phyloP scores from a whole-genome alignment of 306 rosid genomes.

The Morella rubra region DNA sequence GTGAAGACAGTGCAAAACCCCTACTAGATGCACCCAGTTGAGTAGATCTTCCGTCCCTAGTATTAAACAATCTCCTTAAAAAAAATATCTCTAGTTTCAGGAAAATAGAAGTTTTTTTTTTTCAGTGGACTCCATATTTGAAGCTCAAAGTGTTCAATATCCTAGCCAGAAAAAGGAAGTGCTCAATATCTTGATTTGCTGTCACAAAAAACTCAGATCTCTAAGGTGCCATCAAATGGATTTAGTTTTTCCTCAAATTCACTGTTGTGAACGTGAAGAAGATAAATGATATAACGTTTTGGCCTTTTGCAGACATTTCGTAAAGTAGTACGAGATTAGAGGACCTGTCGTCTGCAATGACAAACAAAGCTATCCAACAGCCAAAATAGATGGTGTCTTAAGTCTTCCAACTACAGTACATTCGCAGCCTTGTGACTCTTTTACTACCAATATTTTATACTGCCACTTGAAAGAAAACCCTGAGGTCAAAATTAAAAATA shows the following conservation, averaged over 20 bases:
- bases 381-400: slow-evolving; percentile 2
- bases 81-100: not conserved
- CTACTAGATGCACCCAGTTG: not conserved
- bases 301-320: not conserved
- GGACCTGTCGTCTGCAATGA: slow-evolving; percentile 28
- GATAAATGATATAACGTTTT: not conserved
- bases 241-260: not conserved
- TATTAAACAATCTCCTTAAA: not conserved
- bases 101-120: not conserved
- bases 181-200: not conserved
- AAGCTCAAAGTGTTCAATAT: no score
- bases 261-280: not conserved
- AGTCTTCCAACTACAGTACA: slow-evolving; percentile 1
- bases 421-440: slow-evolving; percentile 20
- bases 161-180: not conserved
- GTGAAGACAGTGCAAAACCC: not conserved
- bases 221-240: not conserved
- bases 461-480: not conserved
- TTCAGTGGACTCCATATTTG: not conserved
- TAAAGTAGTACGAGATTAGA: not conserved
- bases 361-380: slow-evolving; percentile 19
- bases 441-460: not conserved
- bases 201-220: not conserved
- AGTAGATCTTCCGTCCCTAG: not conserved
- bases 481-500: not conserved